phyloP scores from a whole-genome alignment of 2,329 filamentous ascomycete genomes.

The Hymenoscyphus fraxineus region DNA sequence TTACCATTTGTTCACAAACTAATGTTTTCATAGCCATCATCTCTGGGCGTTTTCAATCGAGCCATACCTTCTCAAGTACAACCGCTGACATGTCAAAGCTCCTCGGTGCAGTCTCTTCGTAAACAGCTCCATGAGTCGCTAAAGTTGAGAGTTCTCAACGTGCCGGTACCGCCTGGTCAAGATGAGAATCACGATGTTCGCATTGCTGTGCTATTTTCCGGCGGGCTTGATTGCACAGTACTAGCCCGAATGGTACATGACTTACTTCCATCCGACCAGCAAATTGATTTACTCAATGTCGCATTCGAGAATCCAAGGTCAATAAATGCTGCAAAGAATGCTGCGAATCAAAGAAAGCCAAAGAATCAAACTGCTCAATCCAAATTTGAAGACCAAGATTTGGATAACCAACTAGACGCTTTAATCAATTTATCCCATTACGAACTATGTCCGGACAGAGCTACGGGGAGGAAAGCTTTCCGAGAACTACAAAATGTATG shows the following conservation, averaged over 20 bases:
- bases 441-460: slow-evolving; percentile 83
- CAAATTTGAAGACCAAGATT: neutral
- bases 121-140: slow-evolving; percentile 58
- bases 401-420: neutral
- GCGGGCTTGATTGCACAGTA: slow-evolving; percentile 88
- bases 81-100: slow-evolving; percentile 40
- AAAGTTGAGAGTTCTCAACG: slow-evolving; percentile 57
- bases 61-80: slow-evolving; percentile 36
- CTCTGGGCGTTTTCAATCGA: slow-evolving; percentile 33
- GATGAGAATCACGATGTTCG: slow-evolving; percentile 41
- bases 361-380: neutral
- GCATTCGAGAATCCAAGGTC: slow-evolving; percentile 91
- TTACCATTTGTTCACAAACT: neutral
- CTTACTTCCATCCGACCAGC: slow-evolving; percentile 62
- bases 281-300: slow-evolving; percentile 88
- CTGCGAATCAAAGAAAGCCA: slow-evolving; percentile 31
- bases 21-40: slow-evolving; percentile 13
- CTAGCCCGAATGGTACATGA: slow-evolving; percentile 79
- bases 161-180: slow-evolving; percentile 54
- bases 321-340: slow-evolving; percentile 50
- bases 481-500: slow-evolving; percentile 69
- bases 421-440: slow-evolving; percentile 45
- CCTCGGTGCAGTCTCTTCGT: slow-evolving; percentile 51
- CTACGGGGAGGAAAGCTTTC: slow-evolving; percentile 78
- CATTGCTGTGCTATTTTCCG: slow-evolving; percentile 85